Conservation (phyloP, 345 rosid genomes). For the Clarkia xantiana region DNA sequence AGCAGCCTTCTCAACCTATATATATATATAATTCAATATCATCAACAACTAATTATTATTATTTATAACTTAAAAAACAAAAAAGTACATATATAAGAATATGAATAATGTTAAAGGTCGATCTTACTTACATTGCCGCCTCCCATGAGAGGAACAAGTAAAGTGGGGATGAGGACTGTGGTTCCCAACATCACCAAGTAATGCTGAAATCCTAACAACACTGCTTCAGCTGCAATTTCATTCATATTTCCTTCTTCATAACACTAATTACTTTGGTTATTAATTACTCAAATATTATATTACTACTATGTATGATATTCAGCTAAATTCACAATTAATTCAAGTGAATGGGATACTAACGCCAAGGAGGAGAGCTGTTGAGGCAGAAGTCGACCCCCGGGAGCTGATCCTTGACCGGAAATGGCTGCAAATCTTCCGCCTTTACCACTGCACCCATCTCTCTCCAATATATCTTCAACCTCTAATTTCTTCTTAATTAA, state of each 20-base stretch:
- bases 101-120: too few relatives aligned
- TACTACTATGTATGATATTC: too few relatives aligned
- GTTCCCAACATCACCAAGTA: constrained; percentile 87
- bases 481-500: too few relatives aligned
- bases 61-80: too few relatives aligned
- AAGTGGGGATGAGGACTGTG: constrained; percentile 52
- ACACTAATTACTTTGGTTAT: too few relatives aligned
- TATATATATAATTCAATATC: too few relatives aligned
- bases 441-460: constrained; percentile 14
- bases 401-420: constrained; percentile 76
- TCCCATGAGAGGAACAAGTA: constrained; percentile 69
- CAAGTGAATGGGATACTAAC: constrained; percentile 19
- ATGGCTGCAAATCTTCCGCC: constrained; percentile 53
- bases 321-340: too few relatives aligned
- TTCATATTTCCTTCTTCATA: too few relatives aligned
- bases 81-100: too few relatives aligned
- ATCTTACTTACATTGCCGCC: constrained; percentile 73
- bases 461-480: background rate
- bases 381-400: constrained; percentile 71
- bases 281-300: too few relatives aligned
- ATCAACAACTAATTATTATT: too few relatives aligned
- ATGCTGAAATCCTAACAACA: constrained; percentile 74
- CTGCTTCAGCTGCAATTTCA: constrained; percentile 73
- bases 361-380: constrained; percentile 72
- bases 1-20: constrained; percentile 76